Evolutionary conservation across 2,329 filamentous ascomycete species (phyloP).

Genomic region (Colletotrichum scovillei): DNA sequence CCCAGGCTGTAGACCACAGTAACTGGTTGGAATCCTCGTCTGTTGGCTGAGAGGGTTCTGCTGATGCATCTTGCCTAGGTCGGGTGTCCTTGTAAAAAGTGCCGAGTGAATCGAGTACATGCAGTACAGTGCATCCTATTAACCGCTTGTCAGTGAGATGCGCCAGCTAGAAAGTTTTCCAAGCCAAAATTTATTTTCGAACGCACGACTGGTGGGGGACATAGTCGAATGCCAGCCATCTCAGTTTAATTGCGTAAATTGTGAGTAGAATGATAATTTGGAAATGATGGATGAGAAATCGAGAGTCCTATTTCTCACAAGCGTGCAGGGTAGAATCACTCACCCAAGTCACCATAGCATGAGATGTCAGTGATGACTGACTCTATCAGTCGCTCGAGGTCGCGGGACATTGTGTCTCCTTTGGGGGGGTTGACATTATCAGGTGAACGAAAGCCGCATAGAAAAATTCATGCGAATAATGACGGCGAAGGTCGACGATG

Average conservation of each 20-base stretch:
- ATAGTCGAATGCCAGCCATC: neutral
- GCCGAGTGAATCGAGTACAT: slow-evolving; percentile 28
- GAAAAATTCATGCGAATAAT: slow-evolving; percentile 1
- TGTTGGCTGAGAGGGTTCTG: neutral
- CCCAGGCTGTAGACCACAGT: slow-evolving; percentile 37
- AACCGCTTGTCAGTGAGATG: slow-evolving; percentile 9
- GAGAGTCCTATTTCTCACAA: neutral
- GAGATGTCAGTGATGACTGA: slow-evolving; percentile 36
- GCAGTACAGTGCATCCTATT: slow-evolving; percentile 34
- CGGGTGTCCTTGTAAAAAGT: slow-evolving; percentile 24
- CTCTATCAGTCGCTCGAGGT: slow-evolving; percentile 36
- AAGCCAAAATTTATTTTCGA: neutral
- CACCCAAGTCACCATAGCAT: slow-evolving; percentile 36
- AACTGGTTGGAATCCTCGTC: slow-evolving; percentile 15
- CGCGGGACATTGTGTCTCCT: slow-evolving; percentile 28
- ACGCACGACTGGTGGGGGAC: neutral
- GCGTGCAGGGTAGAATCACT: slow-evolving; percentile 4
- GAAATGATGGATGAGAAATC: neutral
- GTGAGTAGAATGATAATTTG: neutral
- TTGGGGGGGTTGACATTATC: slow-evolving; percentile 15
- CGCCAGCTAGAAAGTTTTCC: neutral
- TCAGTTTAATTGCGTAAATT: neutral
- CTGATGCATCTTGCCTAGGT: neutral
- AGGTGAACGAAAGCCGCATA: neutral
- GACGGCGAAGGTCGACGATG: slow-evolving; percentile 19